phyloP scores from a whole-genome alignment of 2,329 filamentous ascomycete genomes.

The Paraconiothyrium brasiliense region DNA sequence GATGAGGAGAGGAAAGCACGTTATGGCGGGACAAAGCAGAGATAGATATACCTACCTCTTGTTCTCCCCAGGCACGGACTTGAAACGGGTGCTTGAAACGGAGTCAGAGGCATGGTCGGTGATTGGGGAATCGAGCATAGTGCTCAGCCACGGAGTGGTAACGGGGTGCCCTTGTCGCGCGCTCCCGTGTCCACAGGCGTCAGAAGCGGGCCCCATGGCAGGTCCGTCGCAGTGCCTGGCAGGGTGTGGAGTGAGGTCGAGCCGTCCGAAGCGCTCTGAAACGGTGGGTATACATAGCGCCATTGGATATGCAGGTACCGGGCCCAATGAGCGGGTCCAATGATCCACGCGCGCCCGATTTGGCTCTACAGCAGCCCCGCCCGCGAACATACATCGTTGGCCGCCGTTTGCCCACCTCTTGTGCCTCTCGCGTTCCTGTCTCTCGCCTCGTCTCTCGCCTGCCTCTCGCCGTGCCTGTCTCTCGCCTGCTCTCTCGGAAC shows the following conservation, averaged over 20 bases:
- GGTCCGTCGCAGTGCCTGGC: constrained; percentile 25
- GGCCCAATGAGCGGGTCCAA: constrained; percentile 18
- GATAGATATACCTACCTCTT: constrained; percentile 35
- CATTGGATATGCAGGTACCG: constrained; percentile 39
- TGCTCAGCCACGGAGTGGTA: constrained; percentile 40
- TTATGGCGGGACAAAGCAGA: constrained; percentile 27
- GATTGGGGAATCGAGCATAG: constrained; percentile 23
- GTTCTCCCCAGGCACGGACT: constrained; percentile 26
- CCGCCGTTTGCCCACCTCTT: not conserved
- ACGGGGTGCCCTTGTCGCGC: constrained; percentile 42
- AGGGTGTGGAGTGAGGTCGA: constrained; percentile 30
- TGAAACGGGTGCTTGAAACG: constrained; percentile 41
- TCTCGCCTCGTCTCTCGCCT: not conserved
- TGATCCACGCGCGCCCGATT: not conserved
- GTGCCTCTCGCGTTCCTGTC: not conserved
- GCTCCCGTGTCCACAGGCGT: constrained; percentile 33
- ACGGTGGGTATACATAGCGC: constrained; percentile 32
- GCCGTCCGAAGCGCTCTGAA: constrained; percentile 38
- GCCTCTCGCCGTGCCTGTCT: not conserved
- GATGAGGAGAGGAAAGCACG: constrained; percentile 26
- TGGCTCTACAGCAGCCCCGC: not conserved
- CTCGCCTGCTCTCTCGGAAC: not conserved
- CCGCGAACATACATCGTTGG: constrained; percentile 3
- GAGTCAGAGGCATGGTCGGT: constrained; percentile 26
- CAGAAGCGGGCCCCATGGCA: constrained; percentile 24